phyloP scores from a whole-genome alignment of 2,329 filamentous ascomycete genomes.

The Xylaria sp. region DNA sequence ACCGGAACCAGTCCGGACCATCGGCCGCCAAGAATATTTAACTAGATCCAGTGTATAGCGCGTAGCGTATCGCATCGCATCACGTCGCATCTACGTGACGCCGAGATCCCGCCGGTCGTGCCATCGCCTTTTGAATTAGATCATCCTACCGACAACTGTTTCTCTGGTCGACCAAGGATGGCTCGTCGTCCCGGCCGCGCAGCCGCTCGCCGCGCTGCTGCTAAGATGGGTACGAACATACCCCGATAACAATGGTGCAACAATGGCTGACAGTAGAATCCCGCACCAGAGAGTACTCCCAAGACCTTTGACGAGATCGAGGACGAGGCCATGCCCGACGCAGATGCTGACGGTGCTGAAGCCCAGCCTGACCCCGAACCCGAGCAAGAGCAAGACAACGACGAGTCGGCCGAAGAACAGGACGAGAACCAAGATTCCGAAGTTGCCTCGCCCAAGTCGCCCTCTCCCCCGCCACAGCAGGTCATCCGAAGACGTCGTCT shows the following conservation, averaged over 20 bases:
- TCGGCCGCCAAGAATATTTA: not conserved
- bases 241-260: not conserved
- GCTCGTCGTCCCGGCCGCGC: slow-evolving; percentile 56
- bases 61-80: not conserved
- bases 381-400: slow-evolving; percentile 55
- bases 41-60: not conserved
- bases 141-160: not conserved
- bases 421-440: slow-evolving; percentile 50
- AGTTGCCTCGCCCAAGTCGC: slow-evolving; percentile 58
- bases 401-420: slow-evolving; percentile 50
- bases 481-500: slow-evolving; percentile 79
- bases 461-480: slow-evolving; percentile 66
- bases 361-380: slow-evolving; percentile 40
- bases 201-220: slow-evolving; percentile 56
- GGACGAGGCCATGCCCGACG: slow-evolving; percentile 63
- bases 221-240: slow-evolving; percentile 53
- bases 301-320: slow-evolving; percentile 60
- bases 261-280: slow-evolving; percentile 6
- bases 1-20: not conserved
- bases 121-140: not conserved
- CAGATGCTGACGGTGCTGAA: slow-evolving; percentile 49
- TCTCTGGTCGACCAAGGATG: slow-evolving; percentile 34
- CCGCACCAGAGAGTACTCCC: slow-evolving; percentile 58
- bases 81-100: not conserved
- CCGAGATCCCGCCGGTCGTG: not conserved